A percentile compares a stretch with the other conserved stretches of the same genome.
These are phyloP conservation scores for Orbilia ellipsospora DNA, from an alignment of 2,329 filamentous ascomycete genomes.

Conservation along the genomic window DNA sequence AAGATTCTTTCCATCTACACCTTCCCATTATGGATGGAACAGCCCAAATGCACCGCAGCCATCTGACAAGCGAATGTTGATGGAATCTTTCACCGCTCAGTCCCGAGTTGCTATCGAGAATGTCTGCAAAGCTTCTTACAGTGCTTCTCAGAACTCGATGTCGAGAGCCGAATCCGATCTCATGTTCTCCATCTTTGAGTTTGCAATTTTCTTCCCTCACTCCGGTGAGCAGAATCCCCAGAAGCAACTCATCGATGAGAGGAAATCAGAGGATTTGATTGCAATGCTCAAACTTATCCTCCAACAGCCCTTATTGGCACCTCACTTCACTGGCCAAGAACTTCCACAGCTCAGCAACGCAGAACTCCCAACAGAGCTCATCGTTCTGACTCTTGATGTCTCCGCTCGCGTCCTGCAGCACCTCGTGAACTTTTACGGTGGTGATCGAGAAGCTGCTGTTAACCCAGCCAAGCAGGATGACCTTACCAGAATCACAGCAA, in stretches of 20 bases:
- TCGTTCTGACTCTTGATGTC: slow-evolving; percentile 51
- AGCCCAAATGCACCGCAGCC: slow-evolving; percentile 46
- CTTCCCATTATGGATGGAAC: slow-evolving; percentile 52
- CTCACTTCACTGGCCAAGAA: slow-evolving; percentile 51
- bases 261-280: slow-evolving; percentile 46
- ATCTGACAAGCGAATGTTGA: slow-evolving; percentile 53
- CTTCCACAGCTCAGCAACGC: slow-evolving; percentile 49
- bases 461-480: slow-evolving; percentile 48
- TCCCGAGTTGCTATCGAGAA: slow-evolving; percentile 50
- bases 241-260: slow-evolving; percentile 49
- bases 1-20: slow-evolving; percentile 49
- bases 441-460: slow-evolving; percentile 37
- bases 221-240: slow-evolving; percentile 48
- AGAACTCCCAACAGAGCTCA: slow-evolving; percentile 52
- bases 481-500: slow-evolving; percentile 47
- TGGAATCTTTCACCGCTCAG: slow-evolving; percentile 53
- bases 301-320: slow-evolving; percentile 46
- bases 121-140: slow-evolving; percentile 54
- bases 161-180: slow-evolving; percentile 54
- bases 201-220: slow-evolving; percentile 54
- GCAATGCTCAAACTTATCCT: slow-evolving; percentile 48
- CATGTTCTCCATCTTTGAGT: slow-evolving; percentile 54
- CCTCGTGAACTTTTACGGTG: slow-evolving; percentile 41
- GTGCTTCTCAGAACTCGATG: slow-evolving; percentile 53
- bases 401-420: slow-evolving; percentile 50